Conservation (phyloP, 2,329 filamentous ascomycete species). For the Plenodomus lindquistii region DNA sequence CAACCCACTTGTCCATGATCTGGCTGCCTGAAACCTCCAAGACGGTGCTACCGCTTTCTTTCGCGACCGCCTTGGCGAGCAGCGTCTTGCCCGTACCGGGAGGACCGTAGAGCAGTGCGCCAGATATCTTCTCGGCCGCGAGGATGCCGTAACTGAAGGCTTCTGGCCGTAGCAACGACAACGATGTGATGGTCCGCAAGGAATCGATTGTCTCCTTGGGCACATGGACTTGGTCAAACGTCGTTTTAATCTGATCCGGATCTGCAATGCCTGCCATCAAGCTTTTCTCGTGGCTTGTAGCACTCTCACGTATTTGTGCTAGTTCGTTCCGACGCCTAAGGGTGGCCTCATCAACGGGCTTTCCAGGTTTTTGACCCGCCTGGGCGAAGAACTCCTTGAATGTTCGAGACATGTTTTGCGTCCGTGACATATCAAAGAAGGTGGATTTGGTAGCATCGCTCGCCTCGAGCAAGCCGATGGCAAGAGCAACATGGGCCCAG, state of each 20-base stretch:
- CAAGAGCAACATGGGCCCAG: slow-evolving; percentile 47
- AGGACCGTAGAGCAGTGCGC: slow-evolving; percentile 84
- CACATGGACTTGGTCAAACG: slow-evolving; percentile 85
- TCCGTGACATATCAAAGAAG: slow-evolving; percentile 26
- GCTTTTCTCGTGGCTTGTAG: slow-evolving; percentile 78
- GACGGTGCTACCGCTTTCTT: slow-evolving; percentile 67
- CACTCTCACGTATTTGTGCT: slow-evolving; percentile 37
- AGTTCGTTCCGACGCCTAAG: slow-evolving; percentile 57
- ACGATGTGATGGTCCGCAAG: slow-evolving; percentile 82
- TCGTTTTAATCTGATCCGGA: slow-evolving; percentile 78
- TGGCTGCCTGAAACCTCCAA: slow-evolving; percentile 88
- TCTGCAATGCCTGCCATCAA: slow-evolving; percentile 82
- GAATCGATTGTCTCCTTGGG: slow-evolving; percentile 82
- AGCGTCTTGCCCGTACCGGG: slow-evolving; percentile 71
- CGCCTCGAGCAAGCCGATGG: slow-evolving; percentile 47
- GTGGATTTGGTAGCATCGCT: slow-evolving; percentile 55
- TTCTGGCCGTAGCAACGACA: slow-evolving; percentile 85
- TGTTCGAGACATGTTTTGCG: slow-evolving; percentile 9
- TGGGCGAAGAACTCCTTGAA: slow-evolving; percentile 6
- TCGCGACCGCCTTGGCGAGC: slow-evolving; percentile 66
- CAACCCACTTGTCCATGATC: slow-evolving; percentile 95
- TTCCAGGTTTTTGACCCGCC: slow-evolving; percentile 10
- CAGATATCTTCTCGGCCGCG: slow-evolving; percentile 86
- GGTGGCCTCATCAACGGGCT: slow-evolving; percentile 14
- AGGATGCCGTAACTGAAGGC: slow-evolving; percentile 97